Evolutionary conservation across 2,329 filamentous ascomycete species (phyloP), one percentile per base, ranked within the genome.

Genomic region (Xylariaceae sp.): DNA sequence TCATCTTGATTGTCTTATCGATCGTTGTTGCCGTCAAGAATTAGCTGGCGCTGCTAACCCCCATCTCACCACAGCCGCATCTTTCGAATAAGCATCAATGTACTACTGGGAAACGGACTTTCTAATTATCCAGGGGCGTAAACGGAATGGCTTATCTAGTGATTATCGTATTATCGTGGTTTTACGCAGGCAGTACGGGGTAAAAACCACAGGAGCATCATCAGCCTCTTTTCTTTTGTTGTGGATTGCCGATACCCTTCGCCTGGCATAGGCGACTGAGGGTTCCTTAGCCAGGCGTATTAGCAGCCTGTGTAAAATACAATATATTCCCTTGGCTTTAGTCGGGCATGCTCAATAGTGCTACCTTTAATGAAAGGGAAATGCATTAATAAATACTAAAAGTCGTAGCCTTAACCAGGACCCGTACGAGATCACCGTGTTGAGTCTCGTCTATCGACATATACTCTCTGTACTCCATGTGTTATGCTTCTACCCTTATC

Each of bases 1-100:
- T 95, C 23, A 71, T 80, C 40, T 71, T 87, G 61, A 83, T 87
- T 64, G 66, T 86, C 41, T 66, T 84, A 63, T 78, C 79, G n/a
- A 81, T 85, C 56, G 76, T 85, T 24, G 77, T 85, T 57, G 77
- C 81, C 2, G 70, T 81, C 51, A 84, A 82, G 75, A 81, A 79
- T 16, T 8, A 8, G n/a, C 8, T 36, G 8, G n/a, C 33, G n/a
- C 33, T 36, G 33, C n/a, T n/a, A n/a, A n/a, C n/a, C n/a, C n/a
- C n/a, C n/a, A n/a, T n/a, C n/a, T n/a, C n/a, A n/a, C n/a, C n/a
- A n/a, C n/a, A 11, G 33, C n/a, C 8, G 8, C 33, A 8, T 36
- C 33, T 36, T 16, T 6, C 6, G 28, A 31, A 31, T 31, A 39
- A 43, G 26, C 46, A 33, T 58, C 26, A 26, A 31, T 61, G 52